A percentile compares a stretch with the other conserved stretches of the same genome.
These are phyloP conservation scores for Crithidia thermophila DNA, from an alignment of 208 protist genomes.

Conservation along the genomic window DNA sequence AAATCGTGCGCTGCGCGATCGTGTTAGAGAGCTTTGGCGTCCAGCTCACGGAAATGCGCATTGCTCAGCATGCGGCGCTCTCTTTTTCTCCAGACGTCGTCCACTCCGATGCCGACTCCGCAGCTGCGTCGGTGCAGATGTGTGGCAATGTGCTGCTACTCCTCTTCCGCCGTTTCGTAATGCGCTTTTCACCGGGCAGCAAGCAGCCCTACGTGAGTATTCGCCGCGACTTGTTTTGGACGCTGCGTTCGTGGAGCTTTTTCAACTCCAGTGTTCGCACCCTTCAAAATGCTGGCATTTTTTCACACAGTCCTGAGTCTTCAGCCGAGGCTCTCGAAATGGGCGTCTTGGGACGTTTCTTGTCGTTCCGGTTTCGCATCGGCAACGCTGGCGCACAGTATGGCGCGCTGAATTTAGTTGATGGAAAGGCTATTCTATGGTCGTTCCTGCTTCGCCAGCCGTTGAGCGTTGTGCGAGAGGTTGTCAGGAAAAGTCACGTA, in stretches of 20 bases:
- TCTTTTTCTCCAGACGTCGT: conserved; percentile 9
- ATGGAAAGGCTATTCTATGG: conserved; percentile 82
- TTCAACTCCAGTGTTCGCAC: conserved; percentile 38
- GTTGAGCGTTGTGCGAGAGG: conserved; percentile 14
- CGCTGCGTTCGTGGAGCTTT: conserved; percentile 31
- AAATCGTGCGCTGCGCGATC: conserved; percentile 37
- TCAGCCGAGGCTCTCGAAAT: conserved; percentile 37
- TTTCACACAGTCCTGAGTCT: conserved; percentile 22
- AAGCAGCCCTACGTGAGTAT: conserved; percentile 55
- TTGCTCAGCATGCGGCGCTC: conserved; percentile 6
- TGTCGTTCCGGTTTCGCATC: conserved; percentile 71
- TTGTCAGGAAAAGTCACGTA: conserved; percentile 41
- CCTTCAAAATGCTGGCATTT: conserved; percentile 40
- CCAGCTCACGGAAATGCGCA: conserved; percentile 23
- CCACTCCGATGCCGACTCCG: conserved; percentile 12
- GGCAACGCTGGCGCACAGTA: not conserved
- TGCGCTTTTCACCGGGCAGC: conserved; percentile 37
- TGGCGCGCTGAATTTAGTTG: conserved; percentile 40
- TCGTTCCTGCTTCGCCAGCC: conserved; percentile 62
- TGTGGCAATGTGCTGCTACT: conserved; percentile 53
- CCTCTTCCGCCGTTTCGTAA: conserved; percentile 69
- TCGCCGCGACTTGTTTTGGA: conserved; percentile 49
- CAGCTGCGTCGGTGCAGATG: not conserved
- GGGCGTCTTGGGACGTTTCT: conserved; percentile 54
- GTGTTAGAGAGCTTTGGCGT: conserved; percentile 17